Evolutionary conservation across 2,329 filamentous ascomycete genomes (phyloP).

Genomic region (Daldinia sp.): DNA sequence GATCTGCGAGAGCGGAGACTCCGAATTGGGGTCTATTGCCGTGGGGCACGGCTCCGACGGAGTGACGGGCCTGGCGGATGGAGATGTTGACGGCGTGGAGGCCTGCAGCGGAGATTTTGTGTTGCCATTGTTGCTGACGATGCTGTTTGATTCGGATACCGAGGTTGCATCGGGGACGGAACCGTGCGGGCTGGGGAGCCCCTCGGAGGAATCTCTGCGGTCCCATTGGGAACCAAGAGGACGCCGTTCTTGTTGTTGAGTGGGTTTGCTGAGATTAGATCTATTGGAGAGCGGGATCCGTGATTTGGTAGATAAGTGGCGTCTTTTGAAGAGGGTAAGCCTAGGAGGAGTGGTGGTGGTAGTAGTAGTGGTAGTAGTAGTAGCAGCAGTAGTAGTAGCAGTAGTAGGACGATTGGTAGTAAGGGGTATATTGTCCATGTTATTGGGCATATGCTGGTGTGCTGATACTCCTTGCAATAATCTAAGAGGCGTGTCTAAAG

Average conservation of each 20-base stretch:
- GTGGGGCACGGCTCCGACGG: conserved; percentile 13
- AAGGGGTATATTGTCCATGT: conserved; percentile 28
- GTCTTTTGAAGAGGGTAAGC: neutral
- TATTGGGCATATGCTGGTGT: conserved; percentile 27
- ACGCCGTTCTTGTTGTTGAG: conserved; percentile 8
- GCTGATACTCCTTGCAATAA: conserved; percentile 21
- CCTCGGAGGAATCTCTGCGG: conserved; percentile 51
- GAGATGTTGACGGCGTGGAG: conserved; percentile 8
- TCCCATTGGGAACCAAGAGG: conserved; percentile 38
- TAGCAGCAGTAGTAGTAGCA: neutral
- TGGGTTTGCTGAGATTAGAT: conserved; percentile 35
- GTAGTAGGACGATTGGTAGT: neutral
- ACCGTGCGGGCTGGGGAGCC: conserved; percentile 47
- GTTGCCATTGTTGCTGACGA: too few species aligned
- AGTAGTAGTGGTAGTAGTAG: too few species aligned
- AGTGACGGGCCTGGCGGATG: conserved; percentile 26
- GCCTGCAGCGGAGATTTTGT: conserved; percentile 40
- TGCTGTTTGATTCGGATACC: conserved; percentile 45
- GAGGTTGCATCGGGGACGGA: conserved; percentile 51
- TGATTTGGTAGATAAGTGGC: conserved; percentile 5
- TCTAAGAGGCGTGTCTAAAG: neutral
- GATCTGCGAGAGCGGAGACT: conserved; percentile 44
- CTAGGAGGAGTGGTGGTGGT: neutral
- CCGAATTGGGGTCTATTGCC: conserved; percentile 40
- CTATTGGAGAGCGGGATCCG: conserved; percentile 42